Percentiles rank a stretch among this genome's conserved stretches.
phyloP scores from a whole-genome alignment of 129 eudicot species.

The Helichrysum umbraculigerum region DNA sequence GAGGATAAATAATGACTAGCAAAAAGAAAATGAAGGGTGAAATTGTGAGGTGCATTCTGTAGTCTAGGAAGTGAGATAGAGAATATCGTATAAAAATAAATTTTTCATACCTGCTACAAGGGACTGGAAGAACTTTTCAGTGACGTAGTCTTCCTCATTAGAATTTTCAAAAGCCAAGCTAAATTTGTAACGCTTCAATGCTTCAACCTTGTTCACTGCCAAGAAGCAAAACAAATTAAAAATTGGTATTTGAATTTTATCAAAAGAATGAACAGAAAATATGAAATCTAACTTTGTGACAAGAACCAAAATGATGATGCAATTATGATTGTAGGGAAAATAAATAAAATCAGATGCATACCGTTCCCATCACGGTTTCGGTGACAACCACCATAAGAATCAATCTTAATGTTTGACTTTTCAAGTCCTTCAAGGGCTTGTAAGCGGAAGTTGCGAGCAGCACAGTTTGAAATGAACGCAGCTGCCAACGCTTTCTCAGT shows the following conservation, averaged over 20 bases:
- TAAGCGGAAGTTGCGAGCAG: constrained; percentile 84
- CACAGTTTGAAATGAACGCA: constrained; percentile 96
- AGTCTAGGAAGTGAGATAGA: neutral
- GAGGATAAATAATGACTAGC: neutral
- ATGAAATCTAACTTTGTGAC: neutral
- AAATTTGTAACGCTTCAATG: constrained; percentile 79
- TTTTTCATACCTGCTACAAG: constrained; percentile 81
- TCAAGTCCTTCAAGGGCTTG: constrained; percentile 92
- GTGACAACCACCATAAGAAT: constrained; percentile 95
- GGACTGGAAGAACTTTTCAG: constrained; percentile 95
- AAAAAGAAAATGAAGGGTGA: neutral
- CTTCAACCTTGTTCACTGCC: constrained; percentile 85
- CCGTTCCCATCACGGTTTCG: constrained; percentile 86
- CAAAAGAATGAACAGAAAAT: constrained; percentile 10
- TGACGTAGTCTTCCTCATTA: constrained; percentile 94
- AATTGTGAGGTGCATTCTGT: constrained; percentile 6
- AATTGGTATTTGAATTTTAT: constrained; percentile 1
- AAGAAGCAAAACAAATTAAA: neutral
- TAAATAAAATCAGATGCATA: constrained; percentile 17
- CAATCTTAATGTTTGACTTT: constrained; percentile 62
- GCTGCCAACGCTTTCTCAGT: constrained; percentile 90
- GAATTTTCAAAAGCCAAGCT: constrained; percentile 98
- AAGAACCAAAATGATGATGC: neutral
- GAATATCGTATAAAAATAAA: constrained; percentile 5
- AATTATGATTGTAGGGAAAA: neutral